A percentile compares a stretch with the other conserved stretches of the same genome.
These are phyloP conservation scores for Lineolata rhizophorae DNA, from an alignment of 495 filamentous ascomycete genomes.

Conservation along the genomic window DNA sequence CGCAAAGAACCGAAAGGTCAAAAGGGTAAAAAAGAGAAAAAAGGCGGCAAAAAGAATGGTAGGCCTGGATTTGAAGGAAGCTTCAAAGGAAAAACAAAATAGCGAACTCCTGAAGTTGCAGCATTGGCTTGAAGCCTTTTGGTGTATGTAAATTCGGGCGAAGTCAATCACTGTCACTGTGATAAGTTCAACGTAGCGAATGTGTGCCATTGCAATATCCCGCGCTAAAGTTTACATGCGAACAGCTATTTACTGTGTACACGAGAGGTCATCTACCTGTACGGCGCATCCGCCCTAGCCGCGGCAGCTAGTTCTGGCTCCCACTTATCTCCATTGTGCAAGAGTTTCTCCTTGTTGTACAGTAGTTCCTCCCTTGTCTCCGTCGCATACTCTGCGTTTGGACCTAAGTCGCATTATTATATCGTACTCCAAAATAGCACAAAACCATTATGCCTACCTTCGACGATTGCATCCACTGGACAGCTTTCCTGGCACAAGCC, in stretches of 20 bases:
- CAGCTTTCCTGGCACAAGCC: slow-evolving; percentile 98
- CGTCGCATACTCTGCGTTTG: slow-evolving; percentile 94
- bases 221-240: slow-evolving; percentile 3
- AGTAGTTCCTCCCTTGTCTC: slow-evolving; percentile 92
- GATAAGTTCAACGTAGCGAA: too few relatives aligned
- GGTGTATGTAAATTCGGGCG: slow-evolving; percentile 6
- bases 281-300: slow-evolving; percentile 44
- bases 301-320: slow-evolving; percentile 88
- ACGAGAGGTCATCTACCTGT: slow-evolving; percentile 13
- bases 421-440: slow-evolving; percentile 11
- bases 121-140: neutral
- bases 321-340: slow-evolving; percentile 90
- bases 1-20: slow-evolving; percentile 42
- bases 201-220: too few relatives aligned
- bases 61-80: slow-evolving; percentile 85
- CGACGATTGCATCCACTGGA: slow-evolving; percentile 96
- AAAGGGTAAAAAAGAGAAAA: slow-evolving; percentile 34
- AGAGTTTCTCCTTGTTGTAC: slow-evolving; percentile 95
- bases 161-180: too few relatives aligned
- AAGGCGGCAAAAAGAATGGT: slow-evolving; percentile 29
- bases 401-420: slow-evolving; percentile 33
- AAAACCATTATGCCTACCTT: too few relatives aligned
- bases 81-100: slow-evolving; percentile 36
- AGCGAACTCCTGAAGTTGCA: neutral
- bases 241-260: too few relatives aligned